Percentiles rank a stretch among this genome's conserved stretches.
phyloP scores from a whole-genome alignment of 371 early-diverging fungal species.

The Rhizopus sp. region DNA sequence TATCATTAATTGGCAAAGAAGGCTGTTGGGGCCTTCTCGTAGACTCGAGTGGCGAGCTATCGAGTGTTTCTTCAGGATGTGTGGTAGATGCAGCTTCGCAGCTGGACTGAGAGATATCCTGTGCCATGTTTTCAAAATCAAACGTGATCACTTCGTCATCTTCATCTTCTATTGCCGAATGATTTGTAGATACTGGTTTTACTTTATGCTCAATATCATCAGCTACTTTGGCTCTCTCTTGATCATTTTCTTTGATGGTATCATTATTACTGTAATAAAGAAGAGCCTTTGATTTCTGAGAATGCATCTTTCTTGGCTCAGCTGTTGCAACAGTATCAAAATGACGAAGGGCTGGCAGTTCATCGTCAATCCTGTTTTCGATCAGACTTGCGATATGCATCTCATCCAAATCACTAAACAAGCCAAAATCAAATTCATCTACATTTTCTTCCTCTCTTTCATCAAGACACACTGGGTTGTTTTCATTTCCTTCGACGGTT shows the following conservation, averaged over 20 bases:
- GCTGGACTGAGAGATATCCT: not conserved
- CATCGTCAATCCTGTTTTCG: constrained; percentile 13
- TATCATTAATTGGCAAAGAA: not conserved
- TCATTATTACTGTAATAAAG: not conserved
- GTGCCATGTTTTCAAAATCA: constrained; percentile 1
- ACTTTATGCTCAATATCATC: not conserved
- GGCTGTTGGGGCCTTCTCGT: not conserved
- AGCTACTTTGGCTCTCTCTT: not conserved
- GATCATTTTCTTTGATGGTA: not conserved
- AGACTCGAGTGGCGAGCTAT: not conserved
- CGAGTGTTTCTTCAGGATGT: not conserved
- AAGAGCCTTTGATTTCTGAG: too few relatives aligned
- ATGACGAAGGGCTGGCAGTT: not conserved
- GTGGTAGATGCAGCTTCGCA: not conserved
- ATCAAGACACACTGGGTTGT: not conserved
- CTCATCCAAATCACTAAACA: constrained; percentile 10
- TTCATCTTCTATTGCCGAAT: not conserved
- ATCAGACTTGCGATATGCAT: constrained; percentile 9
- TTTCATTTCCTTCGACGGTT: not conserved
- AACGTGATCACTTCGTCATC: not conserved
- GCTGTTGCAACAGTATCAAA: not conserved
- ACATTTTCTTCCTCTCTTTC: constrained; percentile 3
- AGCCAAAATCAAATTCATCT: constrained; percentile 11
- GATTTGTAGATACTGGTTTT: not conserved
- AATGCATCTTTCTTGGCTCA: not conserved